Conservation (phyloP, 192 early-diverging fungal species). For the Mortierella alpina region DNA sequence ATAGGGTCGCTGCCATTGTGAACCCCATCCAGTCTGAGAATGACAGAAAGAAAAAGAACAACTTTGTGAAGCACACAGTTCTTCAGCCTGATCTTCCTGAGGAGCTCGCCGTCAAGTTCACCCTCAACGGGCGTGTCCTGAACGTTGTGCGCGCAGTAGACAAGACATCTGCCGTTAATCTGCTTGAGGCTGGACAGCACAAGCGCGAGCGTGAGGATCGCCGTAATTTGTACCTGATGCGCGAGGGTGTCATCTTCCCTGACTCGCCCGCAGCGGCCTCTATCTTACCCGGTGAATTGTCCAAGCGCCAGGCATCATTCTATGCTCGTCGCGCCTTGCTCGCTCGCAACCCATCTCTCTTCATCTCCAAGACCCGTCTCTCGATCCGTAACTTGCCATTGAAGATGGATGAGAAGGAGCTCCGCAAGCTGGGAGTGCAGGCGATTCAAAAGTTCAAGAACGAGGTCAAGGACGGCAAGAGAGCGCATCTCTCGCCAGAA, state of each 20-base stretch:
- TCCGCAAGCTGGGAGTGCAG: slow-evolving; percentile 68
- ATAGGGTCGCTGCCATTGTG: slow-evolving; percentile 64
- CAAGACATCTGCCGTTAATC: slow-evolving; percentile 70
- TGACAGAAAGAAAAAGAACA: slow-evolving; percentile 69
- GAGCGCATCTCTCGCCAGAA: slow-evolving; percentile 64
- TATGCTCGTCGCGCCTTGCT: slow-evolving; percentile 83
- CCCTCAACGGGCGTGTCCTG: slow-evolving; percentile 85
- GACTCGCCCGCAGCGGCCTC: slow-evolving; percentile 80
- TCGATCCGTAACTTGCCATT: slow-evolving; percentile 88
- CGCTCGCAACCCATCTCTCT: slow-evolving; percentile 88
- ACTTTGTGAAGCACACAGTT: slow-evolving; percentile 63
- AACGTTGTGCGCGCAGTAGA: slow-evolving; percentile 85
- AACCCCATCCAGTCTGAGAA: slow-evolving; percentile 36
- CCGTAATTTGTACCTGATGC: slow-evolving; percentile 89
- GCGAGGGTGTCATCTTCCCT: slow-evolving; percentile 88
- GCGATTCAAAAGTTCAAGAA: slow-evolving; percentile 83
- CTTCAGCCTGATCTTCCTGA: slow-evolving; percentile 71
- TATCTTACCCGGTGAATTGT: slow-evolving; percentile 77
- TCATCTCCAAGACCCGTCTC: slow-evolving; percentile 88
- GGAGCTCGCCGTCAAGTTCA: slow-evolving; percentile 66
- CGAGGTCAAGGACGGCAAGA: slow-evolving; percentile 70
- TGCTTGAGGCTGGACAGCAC: slow-evolving; percentile 69
- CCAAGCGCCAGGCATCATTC: slow-evolving; percentile 88
- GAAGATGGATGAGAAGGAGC: slow-evolving; percentile 75
- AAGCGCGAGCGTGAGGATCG: slow-evolving; percentile 78